Evolutionary conservation across 345 rosid species (phyloP), one percentile per base, ranked within the genome.

Genomic region (Atalantia buxifolia): DNA sequence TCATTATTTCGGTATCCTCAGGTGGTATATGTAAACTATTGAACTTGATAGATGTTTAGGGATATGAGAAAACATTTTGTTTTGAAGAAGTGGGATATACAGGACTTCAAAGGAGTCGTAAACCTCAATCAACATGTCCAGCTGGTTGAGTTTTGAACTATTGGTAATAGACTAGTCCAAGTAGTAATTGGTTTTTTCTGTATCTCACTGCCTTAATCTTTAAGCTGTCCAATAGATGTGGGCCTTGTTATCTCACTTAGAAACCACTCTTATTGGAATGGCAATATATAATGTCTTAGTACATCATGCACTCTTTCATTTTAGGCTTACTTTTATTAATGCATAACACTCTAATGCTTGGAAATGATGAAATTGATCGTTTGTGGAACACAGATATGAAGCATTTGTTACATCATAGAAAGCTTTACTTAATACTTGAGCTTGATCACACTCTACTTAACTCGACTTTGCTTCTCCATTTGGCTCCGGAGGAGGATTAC

Each of bases 361-460:
- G 84, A 69, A 86, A 85, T 79, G 95, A 89, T 76, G 97, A 95
- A 80, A 85, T 93, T 77, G 81, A 80, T 61, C 84, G 91, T 60
- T 55, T 91, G 70, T 94, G 92, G 69, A 79, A 79, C 81, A 81
- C 84, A 7, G 97, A 92, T 83, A 78, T 84, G 87, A 89, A 84
- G 82, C 77, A 77, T 45, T 81, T 93, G 81, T 81, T 89, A 50
- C 79, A 84, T 72, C 88, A 85, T 53, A 88, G 83, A 78, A 96
- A 90, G 85, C 88, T 94, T 53, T 87, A 87, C 76, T 85, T 96
- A 86, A 89, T 94, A 82, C 97, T 96, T 53, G 99, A 96, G 86
- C 80, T 94, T 70, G 99, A 96, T 38, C 99, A 92, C 78, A 96
- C 98, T 0, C 59, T 94, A 76, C 97, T 92, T 25, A 96, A 96